Percentiles rank a stretch among this genome's conserved stretches.
Conservation (phyloP, 2,329 filamentous ascomycete genomes). For the Colletotrichum sansevieriae region DNA sequence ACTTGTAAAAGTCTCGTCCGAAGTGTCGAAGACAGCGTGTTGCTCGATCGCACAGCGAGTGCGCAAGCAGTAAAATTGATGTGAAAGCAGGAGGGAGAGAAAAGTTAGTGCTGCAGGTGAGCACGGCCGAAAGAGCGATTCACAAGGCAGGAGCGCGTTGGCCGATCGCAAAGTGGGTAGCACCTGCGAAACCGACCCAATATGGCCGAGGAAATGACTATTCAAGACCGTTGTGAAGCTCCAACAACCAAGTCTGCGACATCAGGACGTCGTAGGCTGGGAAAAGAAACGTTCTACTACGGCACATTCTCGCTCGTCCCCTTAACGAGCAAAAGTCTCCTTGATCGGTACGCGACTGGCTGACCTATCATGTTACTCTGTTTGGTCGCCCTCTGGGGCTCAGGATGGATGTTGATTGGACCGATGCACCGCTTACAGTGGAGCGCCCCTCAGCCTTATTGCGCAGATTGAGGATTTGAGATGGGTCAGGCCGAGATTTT, state of each 20-base stretch:
- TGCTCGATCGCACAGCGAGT: constrained; percentile 14
- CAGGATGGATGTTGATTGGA: constrained; percentile 23
- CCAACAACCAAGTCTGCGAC: constrained; percentile 15
- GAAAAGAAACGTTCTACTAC: constrained; percentile 2
- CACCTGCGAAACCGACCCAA: constrained; percentile 11
- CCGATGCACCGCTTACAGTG: constrained; percentile 1
- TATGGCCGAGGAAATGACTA: constrained; percentile 10
- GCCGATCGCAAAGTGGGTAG: constrained; percentile 15
- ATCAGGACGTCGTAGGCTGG: constrained; percentile 2
- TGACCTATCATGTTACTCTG: constrained; percentile 27
- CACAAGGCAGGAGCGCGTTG: constrained; percentile 19
- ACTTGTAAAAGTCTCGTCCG: constrained; percentile 8
- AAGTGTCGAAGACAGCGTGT: constrained; percentile 12
- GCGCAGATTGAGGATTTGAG: constrained; percentile 18
- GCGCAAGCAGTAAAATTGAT: neutral
- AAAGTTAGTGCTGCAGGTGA: constrained; percentile 34
- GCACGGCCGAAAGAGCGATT: constrained; percentile 29
- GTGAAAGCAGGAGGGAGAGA: constrained; percentile 10
- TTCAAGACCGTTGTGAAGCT: constrained; percentile 4
- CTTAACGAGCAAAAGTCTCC: constrained; percentile 19
- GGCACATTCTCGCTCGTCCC: constrained; percentile 16
- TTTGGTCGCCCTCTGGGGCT: constrained; percentile 18
- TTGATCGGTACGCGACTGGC: neutral
- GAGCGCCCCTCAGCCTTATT: constrained; percentile 37
- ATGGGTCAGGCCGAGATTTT: constrained; percentile 11